Conservation (phyloP, 768 basidiomycete genomes). For the Mycena albidolilacea region DNA sequence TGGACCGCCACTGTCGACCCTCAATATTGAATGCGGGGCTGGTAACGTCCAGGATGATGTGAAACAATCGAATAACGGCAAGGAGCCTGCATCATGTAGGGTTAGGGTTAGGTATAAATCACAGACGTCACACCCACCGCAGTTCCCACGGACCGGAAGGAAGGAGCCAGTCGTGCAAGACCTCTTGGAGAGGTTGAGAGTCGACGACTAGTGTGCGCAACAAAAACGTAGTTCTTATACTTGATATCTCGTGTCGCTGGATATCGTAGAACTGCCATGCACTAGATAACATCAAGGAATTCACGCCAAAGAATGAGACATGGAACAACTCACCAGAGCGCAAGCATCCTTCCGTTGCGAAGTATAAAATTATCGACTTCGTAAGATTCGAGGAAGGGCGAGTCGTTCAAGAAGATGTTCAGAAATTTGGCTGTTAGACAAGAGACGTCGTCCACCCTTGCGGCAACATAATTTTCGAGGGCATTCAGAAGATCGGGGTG, state of each 20-base stretch:
- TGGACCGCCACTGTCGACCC: slow-evolving; percentile 78
- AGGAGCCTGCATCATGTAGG: slow-evolving; percentile 57
- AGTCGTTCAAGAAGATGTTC: slow-evolving; percentile 69
- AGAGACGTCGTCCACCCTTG: slow-evolving; percentile 64
- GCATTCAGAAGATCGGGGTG: slow-evolving; percentile 70
- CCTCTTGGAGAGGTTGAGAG: slow-evolving; percentile 68
- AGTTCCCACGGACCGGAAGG: slow-evolving; percentile 60
- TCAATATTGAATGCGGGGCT: slow-evolving; percentile 74
- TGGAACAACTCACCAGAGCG: slow-evolving; percentile 63
- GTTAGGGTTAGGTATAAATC: not conserved
- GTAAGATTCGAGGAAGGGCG: slow-evolving; percentile 72
- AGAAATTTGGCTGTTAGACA: slow-evolving; percentile 75
- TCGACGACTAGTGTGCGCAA: slow-evolving; percentile 75
- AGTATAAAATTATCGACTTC: slow-evolving; percentile 84
- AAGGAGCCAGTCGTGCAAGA: slow-evolving; percentile 61
- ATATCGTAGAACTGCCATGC: slow-evolving; percentile 79
- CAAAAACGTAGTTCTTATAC: slow-evolving; percentile 69
- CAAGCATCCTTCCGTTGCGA: slow-evolving; percentile 71
- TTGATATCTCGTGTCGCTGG: slow-evolving; percentile 68
- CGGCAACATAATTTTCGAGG: slow-evolving; percentile 65
- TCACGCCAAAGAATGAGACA: not conserved
- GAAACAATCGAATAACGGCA: slow-evolving; percentile 70
- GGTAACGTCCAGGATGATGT: slow-evolving; percentile 75
- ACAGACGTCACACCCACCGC: slow-evolving; percentile 54
- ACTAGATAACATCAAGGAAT: slow-evolving; percentile 52